These are phyloP conservation scores for Chlamydomonas applanata DNA, from an alignment of 139 green algal genomes.

Conservation along the genomic window DNA sequence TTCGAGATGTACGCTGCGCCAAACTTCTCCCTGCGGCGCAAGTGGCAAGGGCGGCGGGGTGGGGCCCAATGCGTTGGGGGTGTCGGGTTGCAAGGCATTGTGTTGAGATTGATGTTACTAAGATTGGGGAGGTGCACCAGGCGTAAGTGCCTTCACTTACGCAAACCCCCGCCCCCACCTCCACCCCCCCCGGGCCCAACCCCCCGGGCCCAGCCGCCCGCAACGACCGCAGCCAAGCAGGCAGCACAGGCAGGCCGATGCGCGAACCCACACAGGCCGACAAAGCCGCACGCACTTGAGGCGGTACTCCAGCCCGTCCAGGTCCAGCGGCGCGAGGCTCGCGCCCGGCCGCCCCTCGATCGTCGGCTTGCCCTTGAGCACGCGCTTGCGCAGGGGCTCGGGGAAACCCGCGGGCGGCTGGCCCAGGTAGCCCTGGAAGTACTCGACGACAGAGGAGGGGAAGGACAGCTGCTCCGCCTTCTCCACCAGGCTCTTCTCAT, in stretches of 20 bases:
- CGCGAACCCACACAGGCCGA: not conserved
- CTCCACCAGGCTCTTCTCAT: constrained; percentile 76
- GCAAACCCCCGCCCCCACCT: too few relatives aligned
- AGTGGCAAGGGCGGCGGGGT: too few relatives aligned
- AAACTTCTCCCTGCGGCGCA: constrained; percentile 62
- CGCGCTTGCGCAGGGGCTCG: constrained; percentile 74
- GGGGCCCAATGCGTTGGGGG: too few relatives aligned
- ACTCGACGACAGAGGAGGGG: constrained; percentile 79
- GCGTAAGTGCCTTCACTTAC: too few relatives aligned
- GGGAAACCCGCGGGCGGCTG: constrained; percentile 80
- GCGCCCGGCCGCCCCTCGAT: constrained; percentile 77
- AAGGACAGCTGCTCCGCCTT: constrained; percentile 77
- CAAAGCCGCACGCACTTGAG: constrained; percentile 17
- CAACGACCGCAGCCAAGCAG: too few relatives aligned
- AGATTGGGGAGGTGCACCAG: too few relatives aligned
- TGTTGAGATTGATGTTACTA: too few relatives aligned
- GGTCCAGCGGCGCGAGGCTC: constrained; percentile 59
- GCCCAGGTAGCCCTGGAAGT: constrained; percentile 80
- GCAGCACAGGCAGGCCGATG: not conserved
- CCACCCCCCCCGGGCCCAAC: too few relatives aligned
- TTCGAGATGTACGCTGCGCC: constrained; percentile 47
- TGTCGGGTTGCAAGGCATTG: too few relatives aligned
- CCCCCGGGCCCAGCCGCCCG: too few relatives aligned
- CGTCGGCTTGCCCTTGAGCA: constrained; percentile 55
- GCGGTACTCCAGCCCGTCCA: constrained; percentile 58